These are phyloP conservation scores for Tolypocladium tundrense DNA, from an alignment of 2,329 filamentous ascomycete species.

Conservation along the genomic window DNA sequence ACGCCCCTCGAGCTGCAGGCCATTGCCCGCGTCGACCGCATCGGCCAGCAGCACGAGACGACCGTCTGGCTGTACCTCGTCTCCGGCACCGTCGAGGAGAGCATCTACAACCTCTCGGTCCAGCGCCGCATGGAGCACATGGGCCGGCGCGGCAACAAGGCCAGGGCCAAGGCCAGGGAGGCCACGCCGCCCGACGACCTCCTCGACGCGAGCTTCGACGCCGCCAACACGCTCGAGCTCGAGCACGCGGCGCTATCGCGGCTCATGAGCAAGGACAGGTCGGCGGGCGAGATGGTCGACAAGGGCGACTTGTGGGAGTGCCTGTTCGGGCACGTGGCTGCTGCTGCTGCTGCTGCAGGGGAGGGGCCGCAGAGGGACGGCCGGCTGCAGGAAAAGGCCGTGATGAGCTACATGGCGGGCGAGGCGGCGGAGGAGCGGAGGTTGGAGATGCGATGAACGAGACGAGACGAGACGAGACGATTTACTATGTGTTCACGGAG, in stretches of 20 bases:
- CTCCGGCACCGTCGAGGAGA: constrained; percentile 83
- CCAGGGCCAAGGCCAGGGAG: constrained; percentile 29
- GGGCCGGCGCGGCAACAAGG: constrained; percentile 26
- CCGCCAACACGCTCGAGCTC: constrained; percentile 75
- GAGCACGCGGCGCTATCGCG: constrained; percentile 61
- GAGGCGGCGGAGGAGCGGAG: constrained; percentile 32
- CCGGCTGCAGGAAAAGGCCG: constrained; percentile 20
- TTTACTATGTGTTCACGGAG: neutral
- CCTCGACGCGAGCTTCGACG: constrained; percentile 58
- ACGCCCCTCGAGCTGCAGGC: constrained; percentile 90
- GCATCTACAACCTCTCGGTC: constrained; percentile 81
- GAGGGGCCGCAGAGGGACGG: constrained; percentile 12
- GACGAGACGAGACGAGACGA: neutral
- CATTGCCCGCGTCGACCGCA: constrained; percentile 88
- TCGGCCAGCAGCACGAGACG: constrained; percentile 78
- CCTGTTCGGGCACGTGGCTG: constrained; percentile 56
- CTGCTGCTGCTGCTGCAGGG: constrained; percentile 12
- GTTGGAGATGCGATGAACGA: neutral
- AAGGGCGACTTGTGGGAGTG: constrained; percentile 81
- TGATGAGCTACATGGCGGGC: constrained; percentile 32
- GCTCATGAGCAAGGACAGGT: constrained; percentile 59
- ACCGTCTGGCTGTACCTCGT: constrained; percentile 94
- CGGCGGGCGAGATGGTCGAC: constrained; percentile 69
- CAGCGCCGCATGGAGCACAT: constrained; percentile 71
- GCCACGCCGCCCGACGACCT: constrained; percentile 26